Evolutionary conservation across 805 yeast genomes (phyloP).

Genomic region (Geotrichum ghanense): DNA sequence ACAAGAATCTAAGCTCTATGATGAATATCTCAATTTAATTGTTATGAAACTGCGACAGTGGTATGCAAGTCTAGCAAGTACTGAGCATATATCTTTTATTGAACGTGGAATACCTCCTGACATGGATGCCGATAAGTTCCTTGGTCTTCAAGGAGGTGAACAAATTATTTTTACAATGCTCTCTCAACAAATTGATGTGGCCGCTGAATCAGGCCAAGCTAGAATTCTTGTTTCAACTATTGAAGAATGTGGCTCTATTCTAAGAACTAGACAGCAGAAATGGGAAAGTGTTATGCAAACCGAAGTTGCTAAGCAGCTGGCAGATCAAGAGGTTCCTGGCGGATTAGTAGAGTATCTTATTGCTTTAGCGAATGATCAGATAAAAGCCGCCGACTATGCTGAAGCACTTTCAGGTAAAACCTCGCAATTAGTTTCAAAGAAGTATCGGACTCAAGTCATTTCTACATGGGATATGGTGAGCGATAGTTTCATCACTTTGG

Average conservation of each 20-base stretch:
- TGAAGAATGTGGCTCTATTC: constrained; percentile 51
- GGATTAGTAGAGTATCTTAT: constrained; percentile 73
- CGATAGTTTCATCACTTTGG: constrained; percentile 70
- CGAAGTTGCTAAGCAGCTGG: constrained; percentile 33
- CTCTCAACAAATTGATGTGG: constrained; percentile 82
- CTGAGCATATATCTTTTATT: constrained; percentile 54
- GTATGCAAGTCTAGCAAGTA: constrained; percentile 57
- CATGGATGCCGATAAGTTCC: constrained; percentile 48
- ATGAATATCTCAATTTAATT: constrained; percentile 66
- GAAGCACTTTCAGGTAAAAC: constrained; percentile 61
- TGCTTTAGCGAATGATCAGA: constrained; percentile 78
- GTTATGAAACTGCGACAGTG: constrained; percentile 72
- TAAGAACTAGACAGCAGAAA: constrained; percentile 47
- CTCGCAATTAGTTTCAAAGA: constrained; percentile 53
- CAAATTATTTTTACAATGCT: constrained; percentile 71
- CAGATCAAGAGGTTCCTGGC: constrained; percentile 40
- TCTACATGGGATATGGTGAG: constrained; percentile 49
- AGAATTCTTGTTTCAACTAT: constrained; percentile 70
- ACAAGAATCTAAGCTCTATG: constrained; percentile 58
- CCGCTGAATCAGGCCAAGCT: constrained; percentile 75
- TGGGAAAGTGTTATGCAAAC: constrained; percentile 47
- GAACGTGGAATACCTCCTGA: constrained; percentile 67
- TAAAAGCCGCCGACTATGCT: constrained; percentile 54
- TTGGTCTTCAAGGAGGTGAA: constrained; percentile 58
- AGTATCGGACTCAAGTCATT: constrained; percentile 49